Evolutionary conservation across 2,329 filamentous ascomycete species (phyloP).

Genomic region (Ophiocordyceps camponoti-rufipedis): DNA sequence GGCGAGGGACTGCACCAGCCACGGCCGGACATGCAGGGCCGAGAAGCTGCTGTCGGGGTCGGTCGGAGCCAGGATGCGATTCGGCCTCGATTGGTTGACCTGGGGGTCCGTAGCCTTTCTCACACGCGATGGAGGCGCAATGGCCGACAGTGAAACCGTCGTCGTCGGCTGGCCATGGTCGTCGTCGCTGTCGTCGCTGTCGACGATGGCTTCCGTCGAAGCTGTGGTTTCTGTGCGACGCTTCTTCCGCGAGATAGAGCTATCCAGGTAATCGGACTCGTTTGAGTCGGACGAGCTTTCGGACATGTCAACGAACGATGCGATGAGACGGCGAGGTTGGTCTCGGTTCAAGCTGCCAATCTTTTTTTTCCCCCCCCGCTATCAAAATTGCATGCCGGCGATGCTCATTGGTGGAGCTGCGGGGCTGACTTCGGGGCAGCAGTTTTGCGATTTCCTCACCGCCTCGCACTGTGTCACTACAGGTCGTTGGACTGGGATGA

Average conservation of each 20-base stretch:
- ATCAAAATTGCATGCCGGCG: too few relatives aligned
- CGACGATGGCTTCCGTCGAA: conserved; percentile 3
- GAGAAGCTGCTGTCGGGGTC: conserved; percentile 49
- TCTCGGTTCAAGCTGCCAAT: too few relatives aligned
- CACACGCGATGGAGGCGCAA: conserved; percentile 35
- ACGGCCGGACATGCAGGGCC: conserved; percentile 57
- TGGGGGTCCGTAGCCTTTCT: conserved; percentile 16
- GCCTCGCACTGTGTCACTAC: too few relatives aligned
- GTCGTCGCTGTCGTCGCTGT: conserved; percentile 10
- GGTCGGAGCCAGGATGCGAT: conserved; percentile 28
- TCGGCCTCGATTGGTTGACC: conserved; percentile 8
- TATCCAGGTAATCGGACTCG: conserved; percentile 32
- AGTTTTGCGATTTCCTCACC: too few relatives aligned
- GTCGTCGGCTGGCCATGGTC: conserved; percentile 15
- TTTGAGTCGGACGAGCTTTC: conserved; percentile 8
- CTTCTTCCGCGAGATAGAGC: conserved; percentile 24
- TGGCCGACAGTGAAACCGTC: conserved; percentile 13
- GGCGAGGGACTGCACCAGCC: conserved; percentile 67
- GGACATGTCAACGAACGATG: background rate
- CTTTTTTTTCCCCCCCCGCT: too few relatives aligned
- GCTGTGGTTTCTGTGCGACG: conserved; percentile 15
- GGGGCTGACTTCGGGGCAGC: too few relatives aligned
- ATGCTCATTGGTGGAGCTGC: too few relatives aligned
- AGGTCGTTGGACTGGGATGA: too few relatives aligned
- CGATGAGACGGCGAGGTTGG: too few relatives aligned